Evolutionary conservation across 2,329 filamentous ascomycete genomes (phyloP).

Genomic region (Pseudopithomyces chartarum): DNA sequence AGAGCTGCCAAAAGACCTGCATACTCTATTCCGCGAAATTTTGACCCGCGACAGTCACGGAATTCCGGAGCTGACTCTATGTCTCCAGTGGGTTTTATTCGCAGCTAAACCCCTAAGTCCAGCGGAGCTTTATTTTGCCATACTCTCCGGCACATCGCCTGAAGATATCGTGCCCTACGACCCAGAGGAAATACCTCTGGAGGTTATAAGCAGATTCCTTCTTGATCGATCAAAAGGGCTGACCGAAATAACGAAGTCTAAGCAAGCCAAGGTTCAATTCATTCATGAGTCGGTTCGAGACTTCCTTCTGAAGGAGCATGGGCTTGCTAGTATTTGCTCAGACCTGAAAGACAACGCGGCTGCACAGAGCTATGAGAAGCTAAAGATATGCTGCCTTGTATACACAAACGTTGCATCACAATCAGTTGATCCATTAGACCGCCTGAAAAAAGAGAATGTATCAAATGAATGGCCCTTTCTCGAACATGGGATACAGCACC

Average conservation of each 20-base stretch:
- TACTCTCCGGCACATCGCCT: conserved; percentile 1
- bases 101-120: conserved; percentile 50
- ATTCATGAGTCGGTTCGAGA: conserved; percentile 35
- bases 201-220: conserved; percentile 15
- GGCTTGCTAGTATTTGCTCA: conserved; percentile 30
- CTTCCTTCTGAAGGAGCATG: conserved; percentile 45
- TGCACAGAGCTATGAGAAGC: conserved; percentile 44
- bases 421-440: neutral
- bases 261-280: conserved; percentile 29
- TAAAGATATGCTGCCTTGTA: conserved; percentile 51
- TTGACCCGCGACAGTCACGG: conserved; percentile 46
- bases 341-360: conserved; percentile 35
- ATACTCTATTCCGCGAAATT: conserved; percentile 54
- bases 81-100: conserved; percentile 61
- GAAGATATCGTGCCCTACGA: conserved; percentile 25
- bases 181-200: conserved; percentile 16
- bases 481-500: neutral
- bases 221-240: conserved; percentile 20
- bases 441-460: neutral
- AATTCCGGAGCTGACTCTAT: conserved; percentile 26
- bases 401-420: conserved; percentile 43
- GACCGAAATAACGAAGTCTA: conserved; percentile 17
- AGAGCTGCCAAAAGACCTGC: conserved; percentile 49
- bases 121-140: conserved; percentile 8
- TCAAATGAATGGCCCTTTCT: neutral